Base-by-base conservation (phyloP, 176 grass and related monocot species). In the Elymus sibiricus region DNA sequence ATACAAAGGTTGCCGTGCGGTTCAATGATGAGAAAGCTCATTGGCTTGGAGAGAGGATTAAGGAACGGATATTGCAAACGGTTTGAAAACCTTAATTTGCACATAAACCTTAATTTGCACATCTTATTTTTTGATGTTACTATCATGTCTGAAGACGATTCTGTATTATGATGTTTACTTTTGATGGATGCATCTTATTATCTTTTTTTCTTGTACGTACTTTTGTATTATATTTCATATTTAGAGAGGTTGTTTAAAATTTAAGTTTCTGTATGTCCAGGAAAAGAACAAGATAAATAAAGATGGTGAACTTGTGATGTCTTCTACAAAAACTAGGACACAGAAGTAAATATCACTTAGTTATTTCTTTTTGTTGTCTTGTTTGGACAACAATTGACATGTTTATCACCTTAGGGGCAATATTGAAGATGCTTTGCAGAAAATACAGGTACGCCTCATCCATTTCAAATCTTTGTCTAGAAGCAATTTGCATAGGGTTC, bases 271-370 rank as follows among this genome's bases (percentile, higher is more conserved):
- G 5, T 34, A 22, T 84, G 35, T 58, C 84, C 92, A 95, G 96
- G 96, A 95, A 92, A 95, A 98, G 80, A 98, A 95, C 66, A 83
- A 91, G 74, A 95, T 98, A 80, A 98, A 98, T 83, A 98, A 94
- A 83, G 73, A 89, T 70, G 96, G 91, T 6, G 96, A 98, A 79
- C 91, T 98, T 88, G 91, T 98, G 53, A 95, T 98, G 17, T 94
- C 88, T 83, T 95, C 96, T 86, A 98, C 93, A 42, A 98, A 94
- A 91, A 95, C 91, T 24, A 94, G 96, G 88, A 95, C 93, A 43
- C 96, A 94, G 39, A 98, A 94, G 96, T 98, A 95, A 90, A 42
- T 65, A 40, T 47, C 25, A 47, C 72, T 67, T 60, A 27, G 15
- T 43, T 86, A 29, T 21, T 73, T 70, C 38, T 63, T 58, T 81